phyloP scores from a whole-genome alignment of 768 basidiomycete genomes.

The Termitomyces sp. region DNA sequence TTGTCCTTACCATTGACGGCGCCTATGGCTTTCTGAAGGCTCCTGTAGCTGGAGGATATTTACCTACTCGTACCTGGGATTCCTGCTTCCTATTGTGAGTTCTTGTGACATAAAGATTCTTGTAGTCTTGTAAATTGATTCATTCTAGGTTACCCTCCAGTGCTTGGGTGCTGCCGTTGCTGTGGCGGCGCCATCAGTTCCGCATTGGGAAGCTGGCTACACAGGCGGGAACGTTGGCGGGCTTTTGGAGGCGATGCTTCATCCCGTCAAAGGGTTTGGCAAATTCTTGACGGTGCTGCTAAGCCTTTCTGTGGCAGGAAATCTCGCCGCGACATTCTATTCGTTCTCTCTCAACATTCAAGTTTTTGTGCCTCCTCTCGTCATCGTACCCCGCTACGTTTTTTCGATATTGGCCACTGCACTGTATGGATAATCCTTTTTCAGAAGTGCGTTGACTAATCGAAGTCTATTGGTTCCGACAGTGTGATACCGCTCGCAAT shows the following conservation, averaged over 20 bases:
- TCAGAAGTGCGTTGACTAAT: not conserved
- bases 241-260: conserved; percentile 65
- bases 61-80: conserved; percentile 64
- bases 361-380: conserved; percentile 56
- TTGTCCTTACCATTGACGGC: conserved; percentile 18
- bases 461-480: not conserved
- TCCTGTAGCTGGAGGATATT: conserved; percentile 59
- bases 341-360: conserved; percentile 75
- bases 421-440: conserved; percentile 43
- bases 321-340: conserved; percentile 83
- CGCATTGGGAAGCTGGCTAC: conserved; percentile 61
- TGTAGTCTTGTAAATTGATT: not conserved
- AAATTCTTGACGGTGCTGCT: conserved; percentile 80
- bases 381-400: conserved; percentile 67
- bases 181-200: conserved; percentile 49
- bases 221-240: conserved; percentile 62
- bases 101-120: not conserved
- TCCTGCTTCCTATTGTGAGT: conserved; percentile 54
- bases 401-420: conserved; percentile 71
- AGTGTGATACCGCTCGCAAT: conserved; percentile 75
- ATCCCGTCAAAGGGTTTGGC: conserved; percentile 68
- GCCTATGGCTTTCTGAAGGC: not conserved
- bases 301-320: conserved; percentile 76
- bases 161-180: conserved; percentile 64
- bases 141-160: conserved; percentile 37